Percentiles rank a stretch among this genome's conserved stretches.
Conservation (phyloP, 2,329 filamentous ascomycete genomes). For the Stemphylium vesicarium region DNA sequence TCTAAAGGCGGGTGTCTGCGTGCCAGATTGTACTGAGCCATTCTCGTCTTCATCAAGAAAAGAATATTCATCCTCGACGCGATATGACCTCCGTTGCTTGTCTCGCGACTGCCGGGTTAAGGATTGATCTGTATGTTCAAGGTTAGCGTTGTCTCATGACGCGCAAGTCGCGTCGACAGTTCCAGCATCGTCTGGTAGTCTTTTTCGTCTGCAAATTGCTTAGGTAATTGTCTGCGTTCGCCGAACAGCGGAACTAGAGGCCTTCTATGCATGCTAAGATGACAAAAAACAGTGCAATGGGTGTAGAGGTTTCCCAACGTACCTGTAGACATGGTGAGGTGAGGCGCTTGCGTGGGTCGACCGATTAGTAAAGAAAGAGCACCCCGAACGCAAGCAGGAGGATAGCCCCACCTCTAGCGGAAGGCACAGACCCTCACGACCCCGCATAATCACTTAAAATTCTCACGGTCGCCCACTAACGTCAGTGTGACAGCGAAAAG, state of each 20-base stretch:
- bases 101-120: slow-evolving; percentile 31
- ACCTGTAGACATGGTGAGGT: slow-evolving; percentile 18
- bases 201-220: not conserved
- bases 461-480: not conserved
- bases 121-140: slow-evolving; percentile 9
- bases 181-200: not conserved
- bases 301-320: not conserved
- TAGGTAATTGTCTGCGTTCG: not conserved
- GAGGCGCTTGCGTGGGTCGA: not conserved
- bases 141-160: slow-evolving; percentile 4
- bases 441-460: slow-evolving; percentile 12
- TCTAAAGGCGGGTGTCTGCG: slow-evolving; percentile 10
- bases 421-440: slow-evolving; percentile 23
- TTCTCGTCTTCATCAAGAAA: slow-evolving; percentile 33
- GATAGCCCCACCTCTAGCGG: slow-evolving; percentile 15
- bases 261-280: not conserved
- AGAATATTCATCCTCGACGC: slow-evolving; percentile 29
- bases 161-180: slow-evolving; percentile 4
- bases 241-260: too few relatives aligned
- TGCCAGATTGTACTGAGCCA: slow-evolving; percentile 12
- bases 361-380: slow-evolving; percentile 10
- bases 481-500: accelerated
- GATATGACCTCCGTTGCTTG: slow-evolving; percentile 26
- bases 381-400: slow-evolving; percentile 2
- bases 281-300: not conserved